phyloP scores from a whole-genome alignment of 1,284 basidiomycete genomes.

The Ceratobasidium sp. region DNA sequence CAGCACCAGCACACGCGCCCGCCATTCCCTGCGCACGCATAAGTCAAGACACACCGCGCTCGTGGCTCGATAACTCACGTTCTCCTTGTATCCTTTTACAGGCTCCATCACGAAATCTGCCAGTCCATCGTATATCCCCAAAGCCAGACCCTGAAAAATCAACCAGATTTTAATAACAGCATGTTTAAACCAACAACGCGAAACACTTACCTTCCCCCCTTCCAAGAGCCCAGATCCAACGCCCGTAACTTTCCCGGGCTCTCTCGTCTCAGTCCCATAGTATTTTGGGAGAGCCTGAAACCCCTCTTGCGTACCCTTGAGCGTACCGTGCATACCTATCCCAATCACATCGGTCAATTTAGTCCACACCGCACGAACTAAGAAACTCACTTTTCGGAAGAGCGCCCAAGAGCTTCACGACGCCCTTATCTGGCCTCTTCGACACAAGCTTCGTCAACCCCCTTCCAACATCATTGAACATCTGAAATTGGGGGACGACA shows the following conservation, averaged over 20 bases:
- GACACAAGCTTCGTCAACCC: constrained; percentile 6
- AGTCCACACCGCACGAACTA: neutral
- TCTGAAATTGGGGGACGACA: neutral
- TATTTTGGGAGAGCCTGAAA: constrained; percentile 63
- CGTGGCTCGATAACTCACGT: too few relatives aligned
- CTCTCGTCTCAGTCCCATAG: constrained; percentile 62
- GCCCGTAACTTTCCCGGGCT: constrained; percentile 60
- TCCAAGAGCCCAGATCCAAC: constrained; percentile 64
- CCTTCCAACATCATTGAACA: constrained; percentile 1
- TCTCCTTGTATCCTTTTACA: constrained; percentile 55
- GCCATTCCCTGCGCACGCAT: too few relatives aligned
- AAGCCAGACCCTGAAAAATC: constrained; percentile 53
- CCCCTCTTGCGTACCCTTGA: constrained; percentile 63
- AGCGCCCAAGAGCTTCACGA: constrained; percentile 62
- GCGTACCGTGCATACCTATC: constrained; percentile 59
- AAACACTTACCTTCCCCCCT: constrained; percentile 59
- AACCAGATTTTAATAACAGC: neutral
- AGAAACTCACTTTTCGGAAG: constrained; percentile 57
- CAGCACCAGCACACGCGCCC: too few relatives aligned
- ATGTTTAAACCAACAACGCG: constrained; percentile 54
- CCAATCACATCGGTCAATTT: constrained; percentile 50
- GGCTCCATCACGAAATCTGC: constrained; percentile 67
- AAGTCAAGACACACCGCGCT: too few relatives aligned
- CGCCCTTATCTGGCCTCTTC: constrained; percentile 60
- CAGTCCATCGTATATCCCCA: constrained; percentile 66